Conservation (phyloP, 805 yeast species). For the Wickerhamiella domercqiae region DNA sequence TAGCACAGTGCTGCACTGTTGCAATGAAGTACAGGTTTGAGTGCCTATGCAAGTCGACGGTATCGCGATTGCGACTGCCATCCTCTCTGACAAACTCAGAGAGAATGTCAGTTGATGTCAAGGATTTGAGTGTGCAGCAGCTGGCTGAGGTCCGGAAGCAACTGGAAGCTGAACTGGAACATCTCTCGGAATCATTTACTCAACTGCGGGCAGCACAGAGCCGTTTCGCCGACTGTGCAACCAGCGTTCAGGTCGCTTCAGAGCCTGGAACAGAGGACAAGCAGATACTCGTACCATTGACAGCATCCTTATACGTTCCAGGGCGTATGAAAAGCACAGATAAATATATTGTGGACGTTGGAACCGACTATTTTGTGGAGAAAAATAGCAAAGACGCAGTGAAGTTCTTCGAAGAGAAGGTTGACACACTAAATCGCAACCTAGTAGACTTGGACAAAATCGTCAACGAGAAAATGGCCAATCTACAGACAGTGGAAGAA, state of each 20-base stretch:
- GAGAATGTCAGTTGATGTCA: conserved; percentile 6
- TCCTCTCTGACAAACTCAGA: background rate
- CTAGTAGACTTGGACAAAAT: conserved; percentile 57
- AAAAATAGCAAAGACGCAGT: conserved; percentile 54
- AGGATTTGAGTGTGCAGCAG: conserved; percentile 59
- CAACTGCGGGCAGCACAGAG: conserved; percentile 71
- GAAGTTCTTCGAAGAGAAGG: conserved; percentile 56
- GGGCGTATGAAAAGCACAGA: conserved; percentile 54
- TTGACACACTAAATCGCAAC: conserved; percentile 57
- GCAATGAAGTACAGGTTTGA: conserved; percentile 44
- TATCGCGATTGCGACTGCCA: conserved; percentile 36
- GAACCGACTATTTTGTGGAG: conserved; percentile 90
- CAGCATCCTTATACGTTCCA: conserved; percentile 79
- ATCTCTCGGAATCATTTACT: conserved; percentile 65
- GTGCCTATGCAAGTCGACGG: conserved; percentile 49
- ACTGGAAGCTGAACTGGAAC: conserved; percentile 73
- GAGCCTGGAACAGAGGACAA: conserved; percentile 29
- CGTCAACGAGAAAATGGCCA: conserved; percentile 56
- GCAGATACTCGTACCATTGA: conserved; percentile 67
- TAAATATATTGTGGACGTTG: conserved; percentile 78
- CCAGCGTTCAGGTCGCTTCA: conserved; percentile 45
- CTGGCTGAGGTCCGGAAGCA: conserved; percentile 67
- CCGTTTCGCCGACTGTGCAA: conserved; percentile 68
- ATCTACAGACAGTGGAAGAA: conserved; percentile 43
- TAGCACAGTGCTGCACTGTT: conserved; percentile 56